Conservation (phyloP, 257 asterid genomes). For the Jacaranda mimosifolia region DNA sequence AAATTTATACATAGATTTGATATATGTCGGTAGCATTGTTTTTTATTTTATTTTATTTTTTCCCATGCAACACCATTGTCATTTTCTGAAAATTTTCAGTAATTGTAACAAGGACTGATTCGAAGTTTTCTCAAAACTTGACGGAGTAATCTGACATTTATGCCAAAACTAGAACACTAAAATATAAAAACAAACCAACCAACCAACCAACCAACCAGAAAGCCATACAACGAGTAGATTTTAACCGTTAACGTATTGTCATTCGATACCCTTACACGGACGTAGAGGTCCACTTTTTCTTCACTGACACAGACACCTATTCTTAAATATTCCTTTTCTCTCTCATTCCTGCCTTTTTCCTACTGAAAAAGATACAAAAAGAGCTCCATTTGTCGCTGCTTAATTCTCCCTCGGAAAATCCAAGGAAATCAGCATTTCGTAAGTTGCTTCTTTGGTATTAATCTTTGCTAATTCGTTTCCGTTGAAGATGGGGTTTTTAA, state of each 20-base stretch:
- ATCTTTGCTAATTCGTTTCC: neutral
- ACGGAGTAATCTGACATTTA: neutral
- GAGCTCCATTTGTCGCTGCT: neutral
- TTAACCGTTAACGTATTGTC: slow-evolving; percentile 36
- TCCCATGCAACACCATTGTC: neutral
- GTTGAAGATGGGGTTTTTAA: slow-evolving; percentile 20
- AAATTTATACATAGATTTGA: too few species aligned
- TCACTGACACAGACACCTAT: slow-evolving; percentile 22
- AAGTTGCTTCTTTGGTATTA: neutral
- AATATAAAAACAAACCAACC: neutral
- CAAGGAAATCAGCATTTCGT: slow-evolving; percentile 32
- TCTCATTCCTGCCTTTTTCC: slow-evolving; percentile 16
- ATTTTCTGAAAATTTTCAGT: neutral
- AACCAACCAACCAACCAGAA: slow-evolving; percentile 17
- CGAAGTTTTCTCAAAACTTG: neutral
- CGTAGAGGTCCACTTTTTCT: slow-evolving; percentile 27
- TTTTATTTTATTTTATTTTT: too few species aligned
- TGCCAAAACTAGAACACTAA: neutral
- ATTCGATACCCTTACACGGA: neutral
- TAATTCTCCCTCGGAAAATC: slow-evolving; percentile 36
- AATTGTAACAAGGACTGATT: neutral
- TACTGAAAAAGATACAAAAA: neutral
- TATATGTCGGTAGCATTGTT: too few species aligned
- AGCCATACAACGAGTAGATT: neutral
- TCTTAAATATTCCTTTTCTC: slow-evolving; percentile 32